Conservation (phyloP, 179 eudicot species). For the Beta corolliflora region DNA sequence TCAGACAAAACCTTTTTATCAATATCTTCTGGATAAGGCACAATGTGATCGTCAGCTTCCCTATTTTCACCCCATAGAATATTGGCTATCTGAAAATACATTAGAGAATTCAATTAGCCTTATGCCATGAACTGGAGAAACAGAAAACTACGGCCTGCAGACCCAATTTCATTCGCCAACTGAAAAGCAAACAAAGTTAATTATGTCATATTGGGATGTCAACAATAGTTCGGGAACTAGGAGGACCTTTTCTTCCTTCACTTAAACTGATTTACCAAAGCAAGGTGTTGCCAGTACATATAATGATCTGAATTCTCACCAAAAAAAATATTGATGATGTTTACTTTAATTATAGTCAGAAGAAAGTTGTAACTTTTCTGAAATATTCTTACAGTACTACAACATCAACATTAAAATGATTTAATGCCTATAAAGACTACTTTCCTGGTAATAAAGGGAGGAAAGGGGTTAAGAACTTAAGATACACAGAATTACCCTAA, state of each 20-base stretch:
- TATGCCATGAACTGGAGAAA: neutral
- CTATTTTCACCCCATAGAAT: slow-evolving; percentile 79
- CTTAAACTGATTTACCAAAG: neutral
- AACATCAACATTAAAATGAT: neutral
- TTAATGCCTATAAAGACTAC: neutral
- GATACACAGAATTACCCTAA: neutral
- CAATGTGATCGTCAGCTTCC: slow-evolving; percentile 78
- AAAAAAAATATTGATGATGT: neutral
- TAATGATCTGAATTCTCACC: neutral
- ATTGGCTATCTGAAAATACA: slow-evolving; percentile 58
- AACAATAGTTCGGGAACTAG: neutral
- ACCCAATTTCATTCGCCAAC: neutral
- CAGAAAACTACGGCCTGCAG: neutral
- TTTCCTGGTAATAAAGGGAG: neutral
- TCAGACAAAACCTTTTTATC: slow-evolving; percentile 44
- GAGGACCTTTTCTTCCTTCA: neutral
- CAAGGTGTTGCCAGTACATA: neutral
- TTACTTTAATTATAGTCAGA: neutral
- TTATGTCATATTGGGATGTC: neutral
- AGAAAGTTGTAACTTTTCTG: neutral
- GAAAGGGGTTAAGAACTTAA: neutral
- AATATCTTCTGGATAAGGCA: slow-evolving; percentile 58
- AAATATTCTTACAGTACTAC: neutral
- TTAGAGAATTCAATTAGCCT: slow-evolving; percentile 19
- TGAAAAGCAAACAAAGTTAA: neutral